Evolutionary conservation across 345 rosid species (phyloP).

Genomic region (Acer negundo): DNA sequence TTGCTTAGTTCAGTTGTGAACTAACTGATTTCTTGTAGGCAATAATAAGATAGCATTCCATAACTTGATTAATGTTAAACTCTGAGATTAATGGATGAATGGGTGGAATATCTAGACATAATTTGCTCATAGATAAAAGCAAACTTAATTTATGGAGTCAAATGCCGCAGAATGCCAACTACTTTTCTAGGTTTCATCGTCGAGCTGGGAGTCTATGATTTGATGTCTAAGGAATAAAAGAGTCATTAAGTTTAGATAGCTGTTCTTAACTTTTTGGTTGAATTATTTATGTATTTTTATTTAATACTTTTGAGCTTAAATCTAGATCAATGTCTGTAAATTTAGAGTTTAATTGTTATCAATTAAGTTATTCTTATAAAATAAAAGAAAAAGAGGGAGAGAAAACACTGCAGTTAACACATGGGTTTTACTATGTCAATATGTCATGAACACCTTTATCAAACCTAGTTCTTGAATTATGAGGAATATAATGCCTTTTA

Average conservation of each 20-base stretch:
- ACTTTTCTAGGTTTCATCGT: neutral
- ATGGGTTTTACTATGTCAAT: neutral
- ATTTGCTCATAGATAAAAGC: neutral
- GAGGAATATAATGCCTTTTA: neutral
- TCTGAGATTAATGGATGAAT: neutral
- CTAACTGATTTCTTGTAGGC: neutral
- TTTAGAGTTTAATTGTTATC: neutral
- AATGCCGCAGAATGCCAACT: too few species aligned
- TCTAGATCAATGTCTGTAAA: neutral
- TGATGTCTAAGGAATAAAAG: neutral
- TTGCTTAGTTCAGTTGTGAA: neutral
- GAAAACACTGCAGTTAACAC: neutral
- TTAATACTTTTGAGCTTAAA: neutral
- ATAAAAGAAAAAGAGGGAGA: neutral
- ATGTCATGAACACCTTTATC: neutral
- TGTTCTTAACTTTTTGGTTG: neutral
- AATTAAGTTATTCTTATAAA: neutral
- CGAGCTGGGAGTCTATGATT: neutral
- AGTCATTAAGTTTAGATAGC: neutral
- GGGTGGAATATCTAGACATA: too few species aligned
- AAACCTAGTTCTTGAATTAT: neutral
- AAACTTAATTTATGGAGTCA: constrained; percentile 2
- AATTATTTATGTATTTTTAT: neutral
- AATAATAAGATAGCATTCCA: neutral
- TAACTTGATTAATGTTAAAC: neutral